Conservation (phyloP, 1,284 basidiomycete species). For the Coniophora puteana region DNA sequence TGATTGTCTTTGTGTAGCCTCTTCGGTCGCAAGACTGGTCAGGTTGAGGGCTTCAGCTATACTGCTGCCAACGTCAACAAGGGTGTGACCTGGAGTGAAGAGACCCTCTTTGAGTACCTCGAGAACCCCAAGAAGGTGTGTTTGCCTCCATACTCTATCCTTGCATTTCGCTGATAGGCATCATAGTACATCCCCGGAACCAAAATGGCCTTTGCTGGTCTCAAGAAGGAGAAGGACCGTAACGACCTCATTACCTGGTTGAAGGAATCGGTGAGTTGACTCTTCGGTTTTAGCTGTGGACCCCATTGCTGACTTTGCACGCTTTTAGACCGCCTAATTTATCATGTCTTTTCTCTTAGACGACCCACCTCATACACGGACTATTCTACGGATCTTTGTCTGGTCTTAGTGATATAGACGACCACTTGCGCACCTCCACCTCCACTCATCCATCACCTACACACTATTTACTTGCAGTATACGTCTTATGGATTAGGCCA, state of each 20-base stretch:
- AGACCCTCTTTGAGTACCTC: conserved; percentile 93
- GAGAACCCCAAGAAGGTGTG: conserved; percentile 94
- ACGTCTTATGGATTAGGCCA: too few species aligned
- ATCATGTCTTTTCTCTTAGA: conserved; percentile 14
- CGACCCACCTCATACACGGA: conserved; percentile 5
- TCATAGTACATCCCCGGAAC: conserved; percentile 89
- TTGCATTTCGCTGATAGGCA: not conserved
- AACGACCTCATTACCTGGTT: conserved; percentile 83
- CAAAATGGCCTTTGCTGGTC: conserved; percentile 96
- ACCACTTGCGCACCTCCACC: conserved; percentile 14
- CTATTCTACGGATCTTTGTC: conserved; percentile 17
- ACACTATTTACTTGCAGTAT: too few species aligned
- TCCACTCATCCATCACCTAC: conserved; percentile 24
- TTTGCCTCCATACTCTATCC: not conserved
- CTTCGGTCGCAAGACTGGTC: conserved; percentile 89
- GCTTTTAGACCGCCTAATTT: conserved; percentile 22
- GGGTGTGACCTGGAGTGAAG: conserved; percentile 81
- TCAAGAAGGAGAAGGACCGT: conserved; percentile 97
- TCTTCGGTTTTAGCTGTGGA: not conserved
- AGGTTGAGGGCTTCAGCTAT: conserved; percentile 86
- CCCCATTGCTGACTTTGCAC: not conserved
- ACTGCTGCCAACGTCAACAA: conserved; percentile 97
- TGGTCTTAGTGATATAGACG: conserved; percentile 31
- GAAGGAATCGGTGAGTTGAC: conserved; percentile 58
- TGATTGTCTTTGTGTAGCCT: conserved; percentile 35